Base-by-base conservation (phyloP, 805 yeast genomes). In the Candida xiaguanensis region DNA sequence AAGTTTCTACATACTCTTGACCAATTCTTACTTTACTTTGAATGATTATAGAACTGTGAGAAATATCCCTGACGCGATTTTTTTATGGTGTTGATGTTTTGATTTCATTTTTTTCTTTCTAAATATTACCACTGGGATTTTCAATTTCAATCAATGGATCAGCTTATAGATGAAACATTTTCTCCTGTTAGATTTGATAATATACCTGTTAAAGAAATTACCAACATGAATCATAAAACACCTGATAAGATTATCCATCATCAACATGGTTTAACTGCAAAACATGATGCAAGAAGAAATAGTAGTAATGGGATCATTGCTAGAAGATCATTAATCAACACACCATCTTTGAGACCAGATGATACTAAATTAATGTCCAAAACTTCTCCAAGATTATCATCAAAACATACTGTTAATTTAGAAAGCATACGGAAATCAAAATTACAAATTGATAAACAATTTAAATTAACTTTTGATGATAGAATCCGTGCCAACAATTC, bases 261-360 rank as follows among this genome's bases (percentile, higher is more conserved):
- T 36, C 75, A 77, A 2, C 79, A 75, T 49, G 80, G 80, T 0
- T 51, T 75, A 26, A 51, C 64, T 2, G 61, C 66, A 40, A 67
- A 68, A 43, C 70, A 67, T 41, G 51, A 44, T 6, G 48, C 48
- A 8, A 43, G 65, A 42, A 54, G 65, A 46, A 61, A 55, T 34
- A 49, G 53, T 2, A 42, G 50, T n/a, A 49, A 48, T 23, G 49
- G 44, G 14, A 39, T 39, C 14, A 40, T 26, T 17, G 24, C 33
- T 18, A 33, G 39, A 19, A 33, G 15, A 8, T 39, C 40, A n/a
- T 41, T 43, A 15, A 36, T 38, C 2, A 43, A 44, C 19, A 44
- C 52, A 5, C 52, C 52, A 2, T 35, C 40, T 28, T 34, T 36
- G 15, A 13, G 31, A 9, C 40, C 32, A 5, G 23, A 40, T 14